Conservation (phyloP, 768 basidiomycete species). For the Arthromyces matolae region DNA sequence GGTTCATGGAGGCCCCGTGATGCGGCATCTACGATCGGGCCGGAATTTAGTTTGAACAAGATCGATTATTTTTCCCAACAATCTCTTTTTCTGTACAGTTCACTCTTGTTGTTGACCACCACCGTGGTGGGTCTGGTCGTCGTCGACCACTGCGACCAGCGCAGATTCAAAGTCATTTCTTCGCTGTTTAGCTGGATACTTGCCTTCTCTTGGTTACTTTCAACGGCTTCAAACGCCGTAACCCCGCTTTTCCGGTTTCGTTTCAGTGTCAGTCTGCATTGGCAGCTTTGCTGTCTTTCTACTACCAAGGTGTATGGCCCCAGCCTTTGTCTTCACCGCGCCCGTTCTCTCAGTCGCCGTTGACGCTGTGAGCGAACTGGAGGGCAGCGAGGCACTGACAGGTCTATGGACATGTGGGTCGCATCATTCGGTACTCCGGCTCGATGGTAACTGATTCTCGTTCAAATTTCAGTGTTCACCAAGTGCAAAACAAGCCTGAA, state of each 20-base stretch:
- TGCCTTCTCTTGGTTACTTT: neutral
- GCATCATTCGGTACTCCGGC: neutral
- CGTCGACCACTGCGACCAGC: conserved; percentile 1
- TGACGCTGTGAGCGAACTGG: conserved; percentile 64
- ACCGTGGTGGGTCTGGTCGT: conserved; percentile 3
- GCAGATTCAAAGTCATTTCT: neutral
- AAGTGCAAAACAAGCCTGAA: conserved; percentile 78
- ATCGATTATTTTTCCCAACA: conserved; percentile 16
- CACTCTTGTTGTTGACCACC: conserved; percentile 5
- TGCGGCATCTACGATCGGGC: conserved; percentile 7
- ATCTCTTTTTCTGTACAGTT: neutral
- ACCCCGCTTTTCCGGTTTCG: conserved; percentile 9
- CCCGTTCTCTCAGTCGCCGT: conserved; percentile 65
- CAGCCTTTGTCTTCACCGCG: conserved; percentile 41
- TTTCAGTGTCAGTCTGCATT: too few species aligned
- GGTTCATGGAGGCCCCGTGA: conserved; percentile 8
- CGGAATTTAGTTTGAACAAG: conserved; percentile 10
- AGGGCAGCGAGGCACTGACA: conserved; percentile 63
- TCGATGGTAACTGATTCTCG: conserved; percentile 1
- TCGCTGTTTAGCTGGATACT: neutral
- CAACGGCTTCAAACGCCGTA: conserved; percentile 10
- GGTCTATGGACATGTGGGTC: conserved; percentile 66
- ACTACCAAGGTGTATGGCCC: conserved; percentile 11
- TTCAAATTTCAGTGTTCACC: conserved; percentile 59
- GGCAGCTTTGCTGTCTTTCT: conserved; percentile 5